Percentiles rank a stretch among this genome's conserved stretches.
phyloP scores from a whole-genome alignment of 1,284 basidiomycete species.

The Agroathelia rolfsii region DNA sequence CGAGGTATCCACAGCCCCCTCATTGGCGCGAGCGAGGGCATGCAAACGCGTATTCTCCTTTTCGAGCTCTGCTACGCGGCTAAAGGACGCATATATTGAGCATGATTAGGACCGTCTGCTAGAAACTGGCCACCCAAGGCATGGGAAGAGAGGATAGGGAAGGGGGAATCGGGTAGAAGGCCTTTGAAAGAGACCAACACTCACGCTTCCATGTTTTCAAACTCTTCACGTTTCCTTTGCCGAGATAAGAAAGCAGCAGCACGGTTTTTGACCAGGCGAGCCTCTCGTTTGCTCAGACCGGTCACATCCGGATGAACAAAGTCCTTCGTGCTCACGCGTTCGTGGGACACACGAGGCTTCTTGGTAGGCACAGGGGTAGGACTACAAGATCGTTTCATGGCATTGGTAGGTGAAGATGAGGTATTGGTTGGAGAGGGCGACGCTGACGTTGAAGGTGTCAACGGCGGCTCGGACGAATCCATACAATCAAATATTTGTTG shows the following conservation, averaged over 20 bases:
- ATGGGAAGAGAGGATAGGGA: slow-evolving; percentile 2
- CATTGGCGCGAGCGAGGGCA: slow-evolving; percentile 34
- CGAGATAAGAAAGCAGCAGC: slow-evolving; percentile 85
- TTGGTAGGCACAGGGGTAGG: slow-evolving; percentile 34
- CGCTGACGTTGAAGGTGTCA: slow-evolving; percentile 17
- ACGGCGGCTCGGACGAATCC: slow-evolving; percentile 20
- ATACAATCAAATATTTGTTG: slow-evolving; percentile 56
- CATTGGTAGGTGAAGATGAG: slow-evolving; percentile 13
- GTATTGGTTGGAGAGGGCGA: slow-evolving; percentile 20
- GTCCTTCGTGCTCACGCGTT: slow-evolving; percentile 68
- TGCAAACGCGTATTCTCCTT: slow-evolving; percentile 66
- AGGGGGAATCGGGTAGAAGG: slow-evolving; percentile 10
- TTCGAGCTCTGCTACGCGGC: slow-evolving; percentile 66
- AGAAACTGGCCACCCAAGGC: slow-evolving; percentile 4
- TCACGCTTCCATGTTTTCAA: slow-evolving; percentile 82
- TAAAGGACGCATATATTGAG: slow-evolving; percentile 19
- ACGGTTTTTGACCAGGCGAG: slow-evolving; percentile 84
- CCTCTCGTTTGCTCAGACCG: slow-evolving; percentile 82
- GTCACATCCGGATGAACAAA: slow-evolving; percentile 83
- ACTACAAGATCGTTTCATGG: slow-evolving; percentile 32
- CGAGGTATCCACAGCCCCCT: slow-evolving; percentile 16
- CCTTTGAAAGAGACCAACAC: slow-evolving; percentile 23
- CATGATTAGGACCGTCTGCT: slow-evolving; percentile 12
- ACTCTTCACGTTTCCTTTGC: slow-evolving; percentile 87
- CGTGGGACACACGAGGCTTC: slow-evolving; percentile 48